Base-by-base conservation (phyloP, 78 protist genomes). In the Creolimax fragrantissima region DNA sequence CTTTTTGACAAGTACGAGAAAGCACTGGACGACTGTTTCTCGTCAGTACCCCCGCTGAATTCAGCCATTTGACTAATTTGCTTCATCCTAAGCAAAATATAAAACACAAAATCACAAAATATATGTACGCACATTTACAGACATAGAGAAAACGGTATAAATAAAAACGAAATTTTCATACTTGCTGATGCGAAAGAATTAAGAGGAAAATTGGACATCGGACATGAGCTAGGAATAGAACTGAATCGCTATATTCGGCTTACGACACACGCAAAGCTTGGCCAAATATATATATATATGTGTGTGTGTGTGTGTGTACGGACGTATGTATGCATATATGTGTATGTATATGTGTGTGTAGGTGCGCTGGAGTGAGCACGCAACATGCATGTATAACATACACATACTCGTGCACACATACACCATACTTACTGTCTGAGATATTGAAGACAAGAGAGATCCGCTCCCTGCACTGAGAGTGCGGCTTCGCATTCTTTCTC, bases 381-480 rank as follows among this genome's bases (percentile, higher is more conserved):
- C n/a, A n/a, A n/a, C n/a, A n/a, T n/a, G n/a, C n/a, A n/a, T n/a
- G n/a, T n/a, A n/a, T n/a, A n/a, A n/a, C n/a, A n/a, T n/a, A n/a
- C n/a, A n/a, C n/a, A n/a, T n/a, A 58, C 24, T 32, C 1, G 74
- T 1, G 74, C 74, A 58, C 74, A 58, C 74, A 58, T 32, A 32
- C 74, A 17, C 0, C 24, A 58, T 58, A 58, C 74, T 58, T 45
- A 42, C 84, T 81, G 4, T 44, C 92, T 41, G 35, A 86, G 43
- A 4, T 86, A 41, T n/a, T 41, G 36, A 5, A 86, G 3, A 42
- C 17, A 42, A 4, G 95, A 24, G 42, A 91, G 42, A 81, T 93
- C 94, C 24, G 89, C 94, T 81, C 94, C 95, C 93, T 45, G 43
- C 17, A 42, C 67, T 24, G 3, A 36, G 11, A 94, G 41, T 3